A percentile compares a stretch with the other conserved stretches of the same genome.
phyloP scores from a whole-genome alignment of 139 green algal species.

The Protoeuglena noctilucae region DNA sequence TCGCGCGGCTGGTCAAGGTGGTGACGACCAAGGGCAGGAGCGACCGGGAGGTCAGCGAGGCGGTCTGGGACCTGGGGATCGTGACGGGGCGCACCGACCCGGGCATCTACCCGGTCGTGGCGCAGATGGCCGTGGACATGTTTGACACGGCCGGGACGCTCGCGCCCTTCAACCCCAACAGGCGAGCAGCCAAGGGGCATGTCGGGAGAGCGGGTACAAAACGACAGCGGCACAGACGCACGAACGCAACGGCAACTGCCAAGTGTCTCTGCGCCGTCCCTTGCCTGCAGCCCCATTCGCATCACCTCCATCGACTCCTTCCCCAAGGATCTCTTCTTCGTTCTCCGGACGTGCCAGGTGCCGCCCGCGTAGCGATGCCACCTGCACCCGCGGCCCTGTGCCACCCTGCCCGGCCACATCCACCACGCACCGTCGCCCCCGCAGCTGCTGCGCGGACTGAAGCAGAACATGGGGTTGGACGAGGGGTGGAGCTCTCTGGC shows the following conservation, averaged over 20 bases:
- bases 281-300: constrained; percentile 74
- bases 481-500: too few relatives aligned
- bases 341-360: constrained; percentile 66
- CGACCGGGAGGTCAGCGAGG: constrained; percentile 16
- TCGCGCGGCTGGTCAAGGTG: constrained; percentile 1
- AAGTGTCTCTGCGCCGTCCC: too few relatives aligned
- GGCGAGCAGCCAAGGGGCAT: too few relatives aligned
- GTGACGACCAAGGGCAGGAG: background rate
- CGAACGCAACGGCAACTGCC: too few relatives aligned
- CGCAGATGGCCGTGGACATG: constrained; percentile 74
- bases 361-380: background rate
- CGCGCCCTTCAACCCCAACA: constrained; percentile 15
- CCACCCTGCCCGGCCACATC: too few relatives aligned
- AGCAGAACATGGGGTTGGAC: background rate
- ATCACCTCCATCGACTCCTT: constrained; percentile 63
- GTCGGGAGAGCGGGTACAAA: too few relatives aligned
- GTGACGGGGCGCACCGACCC: constrained; percentile 36
- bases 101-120: constrained; percentile 8
- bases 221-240: too few relatives aligned
- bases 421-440: too few relatives aligned
- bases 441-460: background rate
- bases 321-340: constrained; percentile 88
- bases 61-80: constrained; percentile 42
- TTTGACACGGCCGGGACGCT: constrained; percentile 71
- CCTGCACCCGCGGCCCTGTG: too few relatives aligned